Evolutionary conservation across 2,329 filamentous ascomycete species (phyloP).

Genomic region (Cercospora beticola): DNA sequence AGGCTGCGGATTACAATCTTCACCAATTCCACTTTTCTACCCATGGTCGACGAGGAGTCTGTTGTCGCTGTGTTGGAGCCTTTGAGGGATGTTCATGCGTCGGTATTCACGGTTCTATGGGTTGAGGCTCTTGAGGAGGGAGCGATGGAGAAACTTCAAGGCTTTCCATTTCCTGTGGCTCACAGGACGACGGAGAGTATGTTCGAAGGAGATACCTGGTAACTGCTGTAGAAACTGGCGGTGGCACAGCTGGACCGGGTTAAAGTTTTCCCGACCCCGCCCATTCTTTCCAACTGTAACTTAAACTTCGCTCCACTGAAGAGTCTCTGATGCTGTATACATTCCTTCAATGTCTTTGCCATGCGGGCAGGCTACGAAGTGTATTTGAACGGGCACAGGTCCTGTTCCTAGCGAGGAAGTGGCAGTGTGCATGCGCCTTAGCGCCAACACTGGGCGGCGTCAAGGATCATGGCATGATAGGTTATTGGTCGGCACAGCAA

Average conservation of each 20-base stretch:
- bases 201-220: not conserved
- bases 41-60: too few species aligned
- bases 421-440: not conserved
- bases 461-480: not conserved
- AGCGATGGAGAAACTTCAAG: not conserved
- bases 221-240: not conserved
- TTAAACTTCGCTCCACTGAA: not conserved
- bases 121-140: not conserved
- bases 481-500: not conserved
- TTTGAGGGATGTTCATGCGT: not conserved
- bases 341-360: not conserved
- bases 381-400: not conserved
- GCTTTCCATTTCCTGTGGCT: not conserved
- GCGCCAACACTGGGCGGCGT: not conserved
- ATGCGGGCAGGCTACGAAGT: too few species aligned
- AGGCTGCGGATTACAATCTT: not conserved
- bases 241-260: too few species aligned
- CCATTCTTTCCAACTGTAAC: too few species aligned
- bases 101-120: not conserved
- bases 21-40: too few species aligned
- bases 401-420: not conserved
- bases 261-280: not conserved
- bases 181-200: not conserved
- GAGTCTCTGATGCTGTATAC: not conserved
- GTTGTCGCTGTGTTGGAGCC: not conserved